A percentile compares a stretch with the other conserved stretches of the same genome.
These are phyloP conservation scores for Cicer pinnatifidum DNA, from an alignment of 306 rosid species.

Conservation along the genomic window DNA sequence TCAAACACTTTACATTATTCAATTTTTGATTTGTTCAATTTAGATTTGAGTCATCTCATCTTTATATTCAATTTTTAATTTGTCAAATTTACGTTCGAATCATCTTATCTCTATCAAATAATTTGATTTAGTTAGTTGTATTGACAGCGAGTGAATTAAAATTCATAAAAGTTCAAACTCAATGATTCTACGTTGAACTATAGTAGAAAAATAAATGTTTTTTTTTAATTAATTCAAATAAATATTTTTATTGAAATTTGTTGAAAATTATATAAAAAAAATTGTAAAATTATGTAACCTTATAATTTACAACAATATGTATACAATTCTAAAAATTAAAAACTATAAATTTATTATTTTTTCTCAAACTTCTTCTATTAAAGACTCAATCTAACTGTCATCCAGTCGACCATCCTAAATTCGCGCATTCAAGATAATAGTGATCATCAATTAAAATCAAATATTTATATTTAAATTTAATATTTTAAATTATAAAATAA, in stretches of 20 bases:
- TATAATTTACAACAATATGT: background rate
- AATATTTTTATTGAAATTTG: background rate
- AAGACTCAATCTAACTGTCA: too few species aligned
- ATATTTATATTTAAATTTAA: too few species aligned
- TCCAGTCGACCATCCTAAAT: too few species aligned
- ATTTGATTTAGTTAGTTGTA: background rate
- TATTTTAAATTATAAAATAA: too few species aligned
- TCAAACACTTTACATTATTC: background rate
- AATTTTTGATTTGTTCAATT: background rate
- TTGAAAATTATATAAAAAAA: background rate
- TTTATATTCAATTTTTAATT: background rate
- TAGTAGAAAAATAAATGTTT: background rate
- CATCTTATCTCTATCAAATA: background rate
- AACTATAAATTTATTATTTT: background rate
- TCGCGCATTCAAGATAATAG: too few species aligned
- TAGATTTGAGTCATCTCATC: background rate
- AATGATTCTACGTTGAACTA: too few species aligned
- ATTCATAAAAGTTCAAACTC: background rate
- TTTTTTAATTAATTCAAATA: background rate
- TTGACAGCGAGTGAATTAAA: background rate
- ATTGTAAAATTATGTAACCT: background rate
- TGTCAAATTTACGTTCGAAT: background rate
- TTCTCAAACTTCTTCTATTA: slow-evolving; percentile 21
- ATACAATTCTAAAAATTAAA: background rate
- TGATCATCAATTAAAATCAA: too few species aligned